A percentile compares a stretch with the other conserved stretches of the same genome.
Evolutionary conservation across 495 filamentous ascomycete genomes (phyloP).

Genomic region (Tuber melanosporum): DNA sequence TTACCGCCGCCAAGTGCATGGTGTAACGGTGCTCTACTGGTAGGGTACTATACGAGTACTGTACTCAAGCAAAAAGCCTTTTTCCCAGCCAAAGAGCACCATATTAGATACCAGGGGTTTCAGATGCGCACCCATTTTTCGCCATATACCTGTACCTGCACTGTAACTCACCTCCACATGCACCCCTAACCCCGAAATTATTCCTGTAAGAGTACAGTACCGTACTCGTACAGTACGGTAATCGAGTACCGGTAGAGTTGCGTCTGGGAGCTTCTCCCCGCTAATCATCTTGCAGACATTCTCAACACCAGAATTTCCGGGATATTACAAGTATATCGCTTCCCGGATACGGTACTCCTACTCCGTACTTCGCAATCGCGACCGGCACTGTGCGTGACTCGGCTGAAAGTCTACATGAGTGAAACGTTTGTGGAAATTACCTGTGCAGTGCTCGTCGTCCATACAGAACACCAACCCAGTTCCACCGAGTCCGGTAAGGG

Average conservation of each 20-base stretch:
- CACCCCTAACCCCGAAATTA: not conserved
- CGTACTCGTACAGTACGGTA: no score
- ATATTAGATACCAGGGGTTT: no score
- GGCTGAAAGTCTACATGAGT: not conserved
- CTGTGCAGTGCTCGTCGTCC: not conserved
- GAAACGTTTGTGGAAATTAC: constrained; percentile 1
- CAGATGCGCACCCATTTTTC: no score
- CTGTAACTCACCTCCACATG: not conserved
- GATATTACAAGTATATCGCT: not conserved
- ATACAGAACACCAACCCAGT: not conserved
- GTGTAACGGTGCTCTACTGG: no score
- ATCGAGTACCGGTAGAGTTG: no score
- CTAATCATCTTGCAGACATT: not conserved
- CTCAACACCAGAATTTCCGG: not conserved
- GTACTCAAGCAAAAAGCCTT: no score
- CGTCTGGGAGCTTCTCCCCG: not conserved
- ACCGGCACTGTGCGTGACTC: not conserved
- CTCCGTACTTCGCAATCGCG: not conserved
- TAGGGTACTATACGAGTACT: no score
- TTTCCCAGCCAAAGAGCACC: no score
- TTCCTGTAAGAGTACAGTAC: not conserved
- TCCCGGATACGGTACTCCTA: not conserved
- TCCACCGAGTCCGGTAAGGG: not conserved
- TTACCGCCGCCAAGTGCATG: no score
- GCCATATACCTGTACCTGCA: no score